Percentiles rank a stretch among this genome's conserved stretches.
Conservation (phyloP, 441 rosid genomes). For the Erodium texanum region DNA sequence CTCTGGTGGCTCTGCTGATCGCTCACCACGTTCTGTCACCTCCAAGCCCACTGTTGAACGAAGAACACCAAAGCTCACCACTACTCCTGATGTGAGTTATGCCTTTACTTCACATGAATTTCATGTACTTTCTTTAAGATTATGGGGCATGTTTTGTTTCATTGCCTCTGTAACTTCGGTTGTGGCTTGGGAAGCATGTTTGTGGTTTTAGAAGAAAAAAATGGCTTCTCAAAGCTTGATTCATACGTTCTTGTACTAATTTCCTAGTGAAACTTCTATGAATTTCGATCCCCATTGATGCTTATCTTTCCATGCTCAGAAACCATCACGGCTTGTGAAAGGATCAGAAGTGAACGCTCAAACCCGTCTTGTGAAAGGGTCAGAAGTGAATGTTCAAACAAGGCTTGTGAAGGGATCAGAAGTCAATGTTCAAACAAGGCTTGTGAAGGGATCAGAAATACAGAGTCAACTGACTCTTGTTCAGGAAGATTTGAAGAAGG, state of each 20-base stretch:
- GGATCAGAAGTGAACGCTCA: background rate
- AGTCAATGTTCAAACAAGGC: slow-evolving; percentile 24
- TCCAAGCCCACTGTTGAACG: slow-evolving; percentile 59
- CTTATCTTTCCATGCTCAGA: slow-evolving; percentile 33
- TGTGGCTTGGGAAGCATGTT: background rate
- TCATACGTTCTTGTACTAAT: slow-evolving; percentile 3
- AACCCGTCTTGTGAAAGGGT: background rate
- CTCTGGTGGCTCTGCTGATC: slow-evolving; percentile 35
- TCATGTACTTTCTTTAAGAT: slow-evolving; percentile 5
- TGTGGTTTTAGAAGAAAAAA: background rate
- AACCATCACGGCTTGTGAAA: slow-evolving; percentile 20
- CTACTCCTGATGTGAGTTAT: slow-evolving; percentile 55
- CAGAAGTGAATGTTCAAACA: background rate
- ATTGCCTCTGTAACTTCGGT: background rate
- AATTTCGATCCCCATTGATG: slow-evolving; percentile 11
- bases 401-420: background rate
- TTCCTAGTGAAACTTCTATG: slow-evolving; percentile 1
- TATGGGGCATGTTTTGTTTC: background rate
- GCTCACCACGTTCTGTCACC: slow-evolving; percentile 53
- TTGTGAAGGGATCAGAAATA: slow-evolving; percentile 50
- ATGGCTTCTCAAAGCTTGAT: background rate
- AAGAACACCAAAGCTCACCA: slow-evolving; percentile 42
- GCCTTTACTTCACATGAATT: background rate
- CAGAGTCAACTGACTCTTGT: slow-evolving; percentile 52
- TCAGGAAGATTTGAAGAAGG: slow-evolving; percentile 76